Evolutionary conservation across 805 yeast species (phyloP), one percentile per base, ranked within the genome.

Genomic region (Cyberlindnera samutprakarnensis): DNA sequence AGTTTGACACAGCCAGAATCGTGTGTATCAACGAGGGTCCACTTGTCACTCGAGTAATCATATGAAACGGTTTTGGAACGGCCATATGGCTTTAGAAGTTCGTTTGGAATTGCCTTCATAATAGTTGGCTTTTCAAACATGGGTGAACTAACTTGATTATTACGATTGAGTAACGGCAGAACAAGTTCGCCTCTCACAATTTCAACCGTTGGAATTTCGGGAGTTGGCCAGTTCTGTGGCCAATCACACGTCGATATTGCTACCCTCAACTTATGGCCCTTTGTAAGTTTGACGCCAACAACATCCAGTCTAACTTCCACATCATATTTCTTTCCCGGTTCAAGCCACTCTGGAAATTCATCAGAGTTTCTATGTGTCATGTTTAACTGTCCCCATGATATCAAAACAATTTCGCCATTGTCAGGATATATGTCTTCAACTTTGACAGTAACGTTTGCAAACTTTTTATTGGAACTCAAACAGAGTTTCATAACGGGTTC

Each of bases 331-430:
- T 56, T 29, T 6, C 53, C 60, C 6, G 54, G 48, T 18, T 38
- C 46, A 32, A 66, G 42, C 30, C 38, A 42, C 33, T 52, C 55
- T 12, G 71, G 72, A 34, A 42, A 47, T 38, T 65, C 70, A 38
- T 61, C 57, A 1, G 66, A 60, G 18, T 63, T 53, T 32, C 62
- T 53, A 44, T 64, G 68, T 1, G 63, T 48, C 25, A 66, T 38
- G 35, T 66, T 66, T 32, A 64, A 43, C 39, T 61, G 62, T n/a
- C 70, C 71, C 70, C 72, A 65, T 1, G 67, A 59, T n/a, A 66
- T 43, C 27, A 66, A 43, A 8, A 60, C 55, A 20, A 30, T 20
- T 28, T 43, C 48, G 13, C 49, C 49, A 16, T 41, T 46, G 3
- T 54, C 49, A 2, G 68, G 66, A 37, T 64, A 54, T 13, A 65